Base-by-base conservation (phyloP, 148 eudicot species). In the Camellia sinensis region DNA sequence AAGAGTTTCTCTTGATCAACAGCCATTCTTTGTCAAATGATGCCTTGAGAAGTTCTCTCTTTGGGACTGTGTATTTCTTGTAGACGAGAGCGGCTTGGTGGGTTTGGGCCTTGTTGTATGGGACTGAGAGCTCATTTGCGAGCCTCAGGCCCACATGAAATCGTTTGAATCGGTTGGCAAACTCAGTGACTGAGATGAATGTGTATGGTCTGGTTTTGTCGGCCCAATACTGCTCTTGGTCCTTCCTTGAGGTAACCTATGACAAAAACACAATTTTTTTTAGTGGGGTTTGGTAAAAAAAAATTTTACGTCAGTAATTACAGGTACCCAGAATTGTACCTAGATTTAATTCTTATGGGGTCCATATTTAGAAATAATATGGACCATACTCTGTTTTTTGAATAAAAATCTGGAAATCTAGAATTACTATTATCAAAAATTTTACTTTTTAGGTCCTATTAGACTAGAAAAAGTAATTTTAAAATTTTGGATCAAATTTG, bases 241-340 rank as follows among this genome's bases (percentile, higher is more conserved):
- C 96, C 61, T 92, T 92, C 77, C 80, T 90, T 22, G 96, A 92
- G 19, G 93, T 92, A 57, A 92, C 96, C 95, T 92, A 78, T 48
- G 52, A 48, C 1, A 29, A 29, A 29, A 1, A 29, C 37, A 29
- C 37, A 29, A 29, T 1, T 29, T 29, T 1, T 29, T 29, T 29
- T 29, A 29, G 37, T 29, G 37, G 37, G 37, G 37, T 29, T 29
- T 29, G 37, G 37, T 29, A 29, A 29, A 29, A n/a, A n/a, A n/a
- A n/a, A n/a, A n/a, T 29, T 29, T 29, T 29, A 29, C 37, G 0
- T 29, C 37, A 29, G 37, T 29, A 29, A 29, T 29, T 29, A 29
- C 37, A 29, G 37, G 37, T 29, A 29, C 37, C 37, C 37, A 29
- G 37, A 29, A 29, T 29, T 29, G 37, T 29, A 29, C 37, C 37